Evolutionary conservation across 1,284 basidiomycete genomes (phyloP).

Genomic region (Microbotryum lychnidis-dioicae): DNA sequence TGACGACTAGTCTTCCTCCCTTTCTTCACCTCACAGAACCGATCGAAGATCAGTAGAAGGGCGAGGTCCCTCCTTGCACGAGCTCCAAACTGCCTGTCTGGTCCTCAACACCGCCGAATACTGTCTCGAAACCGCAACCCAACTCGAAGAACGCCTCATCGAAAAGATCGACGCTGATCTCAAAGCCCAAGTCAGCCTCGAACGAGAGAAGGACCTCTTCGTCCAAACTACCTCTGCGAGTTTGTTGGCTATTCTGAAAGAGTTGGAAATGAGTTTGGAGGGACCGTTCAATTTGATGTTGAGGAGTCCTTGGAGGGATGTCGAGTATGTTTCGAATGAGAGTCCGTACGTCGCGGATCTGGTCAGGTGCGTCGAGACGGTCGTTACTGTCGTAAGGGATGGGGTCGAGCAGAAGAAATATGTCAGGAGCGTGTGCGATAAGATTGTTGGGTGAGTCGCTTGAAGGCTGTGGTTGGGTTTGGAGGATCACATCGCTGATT

Average conservation of each 20-base stretch:
- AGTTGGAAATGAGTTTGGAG: constrained; percentile 73
- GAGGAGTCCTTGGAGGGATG: constrained; percentile 63
- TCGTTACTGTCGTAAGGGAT: constrained; percentile 58
- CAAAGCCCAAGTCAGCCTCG: constrained; percentile 70
- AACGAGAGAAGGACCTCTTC: constrained; percentile 79
- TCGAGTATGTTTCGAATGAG: constrained; percentile 74
- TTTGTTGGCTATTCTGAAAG: constrained; percentile 65
- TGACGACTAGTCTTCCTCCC: constrained; percentile 46
- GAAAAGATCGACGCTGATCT: constrained; percentile 68
- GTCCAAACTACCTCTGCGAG: constrained; percentile 75
- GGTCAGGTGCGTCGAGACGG: constrained; percentile 54
- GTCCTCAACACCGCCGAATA: constrained; percentile 97
- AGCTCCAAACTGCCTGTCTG: constrained; percentile 71
- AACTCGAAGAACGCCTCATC: constrained; percentile 86
- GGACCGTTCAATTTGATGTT: constrained; percentile 63
- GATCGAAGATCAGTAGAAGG: constrained; percentile 64
- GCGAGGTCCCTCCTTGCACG: constrained; percentile 56
- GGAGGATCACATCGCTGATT: background rate
- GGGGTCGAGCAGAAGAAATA: constrained; percentile 88
- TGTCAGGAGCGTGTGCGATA: constrained; percentile 81
- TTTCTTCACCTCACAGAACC: constrained; percentile 32
- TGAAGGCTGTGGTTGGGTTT: background rate
- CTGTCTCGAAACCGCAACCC: constrained; percentile 80
- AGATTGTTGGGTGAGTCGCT: constrained; percentile 62
- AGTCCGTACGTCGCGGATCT: constrained; percentile 73